Percentiles rank a stretch among this genome's conserved stretches.
These are phyloP conservation scores for Periconia sp. DNA, from an alignment of 2,329 filamentous ascomycete genomes.

Conservation along the genomic window DNA sequence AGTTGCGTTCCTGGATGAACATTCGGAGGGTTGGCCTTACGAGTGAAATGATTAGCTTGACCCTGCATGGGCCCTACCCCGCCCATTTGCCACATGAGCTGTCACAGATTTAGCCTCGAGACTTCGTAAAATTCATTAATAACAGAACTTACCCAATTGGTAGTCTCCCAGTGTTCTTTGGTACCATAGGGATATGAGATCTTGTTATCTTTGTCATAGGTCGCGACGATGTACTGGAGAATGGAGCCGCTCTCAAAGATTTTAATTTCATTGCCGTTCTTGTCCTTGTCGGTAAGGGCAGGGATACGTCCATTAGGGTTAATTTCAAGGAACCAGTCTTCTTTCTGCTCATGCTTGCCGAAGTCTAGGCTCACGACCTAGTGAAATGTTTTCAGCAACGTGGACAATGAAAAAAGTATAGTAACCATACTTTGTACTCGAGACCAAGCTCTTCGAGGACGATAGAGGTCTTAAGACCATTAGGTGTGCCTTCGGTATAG, in stretches of 20 bases:
- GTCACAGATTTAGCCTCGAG: constrained; percentile 52
- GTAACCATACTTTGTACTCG: constrained; percentile 57
- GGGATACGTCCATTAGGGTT: not conserved
- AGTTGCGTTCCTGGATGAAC: not conserved
- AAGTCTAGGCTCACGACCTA: constrained; percentile 61
- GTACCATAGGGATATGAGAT: not conserved
- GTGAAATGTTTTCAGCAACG: constrained; percentile 57
- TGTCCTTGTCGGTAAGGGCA: not conserved
- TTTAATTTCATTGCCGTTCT: not conserved
- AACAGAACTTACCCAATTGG: constrained; percentile 26
- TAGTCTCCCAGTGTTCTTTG: not conserved
- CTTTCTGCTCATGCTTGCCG: constrained; percentile 6
- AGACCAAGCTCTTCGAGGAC: constrained; percentile 63
- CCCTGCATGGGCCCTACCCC: constrained; percentile 35
- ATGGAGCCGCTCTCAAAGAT: not conserved
- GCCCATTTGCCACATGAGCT: constrained; percentile 56
- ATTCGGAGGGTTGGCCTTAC: constrained; percentile 1
- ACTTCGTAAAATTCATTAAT: not conserved
- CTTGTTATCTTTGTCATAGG: not conserved
- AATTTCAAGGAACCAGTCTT: not conserved
- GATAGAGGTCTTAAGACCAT: constrained; percentile 57
- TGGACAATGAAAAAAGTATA: constrained; percentile 28
- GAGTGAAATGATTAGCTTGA: constrained; percentile 19
- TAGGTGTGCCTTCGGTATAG: constrained; percentile 52
- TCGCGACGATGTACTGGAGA: not conserved